A percentile compares a stretch with the other conserved stretches of the same genome.
These are phyloP conservation scores for Rhodamnia argentea DNA, from an alignment of 345 rosid species.

Conservation along the genomic window DNA sequence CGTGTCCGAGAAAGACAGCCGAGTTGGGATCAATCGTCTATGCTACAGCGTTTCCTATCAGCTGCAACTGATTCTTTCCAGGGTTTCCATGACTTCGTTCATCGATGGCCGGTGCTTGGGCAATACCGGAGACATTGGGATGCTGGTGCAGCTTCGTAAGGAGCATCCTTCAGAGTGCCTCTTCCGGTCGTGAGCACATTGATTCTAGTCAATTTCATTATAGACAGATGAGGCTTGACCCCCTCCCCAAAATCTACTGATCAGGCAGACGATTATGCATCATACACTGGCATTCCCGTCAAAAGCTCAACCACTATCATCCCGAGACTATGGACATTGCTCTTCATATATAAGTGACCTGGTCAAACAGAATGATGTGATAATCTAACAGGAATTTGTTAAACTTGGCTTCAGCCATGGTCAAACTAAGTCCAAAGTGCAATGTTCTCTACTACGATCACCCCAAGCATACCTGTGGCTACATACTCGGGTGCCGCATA, in stretches of 20 bases:
- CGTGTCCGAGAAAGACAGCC: background rate
- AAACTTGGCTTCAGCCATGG: background rate
- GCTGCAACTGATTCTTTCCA: background rate
- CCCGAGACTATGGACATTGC: background rate
- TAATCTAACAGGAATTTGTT: too few species aligned
- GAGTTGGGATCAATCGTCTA: background rate
- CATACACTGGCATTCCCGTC: background rate
- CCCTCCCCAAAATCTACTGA: background rate
- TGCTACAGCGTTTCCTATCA: background rate
- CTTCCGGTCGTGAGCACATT: background rate
- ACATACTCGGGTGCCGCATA: conserved; percentile 2
- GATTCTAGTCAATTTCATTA: conserved; percentile 1
- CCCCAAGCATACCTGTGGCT: background rate
- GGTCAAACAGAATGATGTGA: background rate
- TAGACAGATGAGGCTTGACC: background rate
- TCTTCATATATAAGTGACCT: conserved; percentile 8
- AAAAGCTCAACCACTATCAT: conserved; percentile 1
- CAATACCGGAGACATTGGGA: background rate
- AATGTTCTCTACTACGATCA: background rate
- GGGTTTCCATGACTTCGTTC: background rate
- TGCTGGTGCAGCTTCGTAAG: background rate
- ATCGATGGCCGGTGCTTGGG: background rate
- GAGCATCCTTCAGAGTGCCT: background rate
- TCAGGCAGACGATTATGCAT: background rate
- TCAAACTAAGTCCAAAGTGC: background rate